Conservation (phyloP, 1,284 basidiomycete species). For the Porodaedalea pini region DNA sequence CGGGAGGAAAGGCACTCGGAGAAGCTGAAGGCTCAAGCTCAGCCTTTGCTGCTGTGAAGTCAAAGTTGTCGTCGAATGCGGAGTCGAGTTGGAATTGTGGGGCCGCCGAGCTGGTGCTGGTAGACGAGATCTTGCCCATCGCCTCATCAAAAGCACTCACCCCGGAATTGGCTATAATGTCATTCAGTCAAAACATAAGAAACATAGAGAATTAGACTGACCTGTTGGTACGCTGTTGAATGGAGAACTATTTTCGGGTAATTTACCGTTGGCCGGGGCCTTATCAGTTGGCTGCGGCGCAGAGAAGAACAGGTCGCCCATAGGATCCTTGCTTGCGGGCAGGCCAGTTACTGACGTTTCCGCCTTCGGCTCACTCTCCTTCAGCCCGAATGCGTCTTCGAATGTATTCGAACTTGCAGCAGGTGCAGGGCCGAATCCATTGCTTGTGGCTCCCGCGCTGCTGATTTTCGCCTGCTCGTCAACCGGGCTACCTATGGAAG, state of each 20-base stretch:
- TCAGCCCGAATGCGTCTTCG: conserved; percentile 63
- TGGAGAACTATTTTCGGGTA: background rate
- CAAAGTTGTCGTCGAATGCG: conserved; percentile 85
- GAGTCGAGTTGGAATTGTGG: conserved; percentile 61
- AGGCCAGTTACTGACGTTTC: conserved; percentile 32
- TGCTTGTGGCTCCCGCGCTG: conserved; percentile 24
- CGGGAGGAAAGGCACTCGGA: conserved; percentile 20
- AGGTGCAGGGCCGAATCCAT: conserved; percentile 22
- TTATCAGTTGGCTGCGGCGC: background rate
- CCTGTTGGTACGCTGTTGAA: conserved; percentile 5
- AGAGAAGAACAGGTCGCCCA: conserved; percentile 15
- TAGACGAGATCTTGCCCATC: conserved; percentile 49
- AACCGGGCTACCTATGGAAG: conserved; percentile 4
- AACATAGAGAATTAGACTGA: background rate
- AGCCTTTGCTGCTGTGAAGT: conserved; percentile 60
- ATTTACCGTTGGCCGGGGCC: conserved; percentile 2
- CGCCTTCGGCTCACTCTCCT: conserved; percentile 28
- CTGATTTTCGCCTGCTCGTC: conserved; percentile 27
- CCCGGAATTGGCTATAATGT: conserved; percentile 34
- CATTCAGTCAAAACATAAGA: conserved; percentile 16
- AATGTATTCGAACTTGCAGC: conserved; percentile 38
- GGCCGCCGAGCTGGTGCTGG: conserved; percentile 33
- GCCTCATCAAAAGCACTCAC: conserved; percentile 74
- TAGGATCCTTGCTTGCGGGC: conserved; percentile 8
- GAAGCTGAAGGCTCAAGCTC: conserved; percentile 28